These are phyloP conservation scores for Lagerstroemia speciosa DNA, from an alignment of 345 rosid genomes.

Conservation along the genomic window DNA sequence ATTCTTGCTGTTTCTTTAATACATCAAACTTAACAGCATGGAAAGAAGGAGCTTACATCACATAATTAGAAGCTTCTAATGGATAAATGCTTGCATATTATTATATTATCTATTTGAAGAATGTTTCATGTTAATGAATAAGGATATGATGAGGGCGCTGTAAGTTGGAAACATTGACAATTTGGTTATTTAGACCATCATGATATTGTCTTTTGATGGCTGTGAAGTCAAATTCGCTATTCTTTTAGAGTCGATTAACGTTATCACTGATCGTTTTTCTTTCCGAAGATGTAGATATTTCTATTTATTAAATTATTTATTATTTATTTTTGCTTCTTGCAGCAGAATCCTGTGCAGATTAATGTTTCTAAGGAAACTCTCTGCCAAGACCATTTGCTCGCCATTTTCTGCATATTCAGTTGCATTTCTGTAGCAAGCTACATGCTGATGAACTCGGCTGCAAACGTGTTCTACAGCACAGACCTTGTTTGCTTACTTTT, in stretches of 20 bases:
- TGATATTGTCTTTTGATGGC: not conserved
- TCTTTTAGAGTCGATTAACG: not conserved
- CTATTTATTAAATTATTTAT: not conserved
- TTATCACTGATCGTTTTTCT: not conserved
- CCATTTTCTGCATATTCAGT: slow-evolving; percentile 62
- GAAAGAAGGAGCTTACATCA: not conserved
- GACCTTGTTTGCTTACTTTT: slow-evolving; percentile 77
- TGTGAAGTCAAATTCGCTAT: not conserved
- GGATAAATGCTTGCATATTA: not conserved
- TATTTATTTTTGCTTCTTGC: slow-evolving; percentile 18
- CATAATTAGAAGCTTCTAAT: not conserved
- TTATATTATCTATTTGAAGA: not conserved
- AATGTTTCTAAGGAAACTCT: slow-evolving; percentile 47
- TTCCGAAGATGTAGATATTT: not conserved
- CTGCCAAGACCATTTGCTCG: slow-evolving; percentile 63
- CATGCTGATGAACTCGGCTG: slow-evolving; percentile 74
- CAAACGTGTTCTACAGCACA: slow-evolving; percentile 61
- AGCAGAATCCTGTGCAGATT: slow-evolving; percentile 43
- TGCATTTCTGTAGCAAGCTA: slow-evolving; percentile 64
- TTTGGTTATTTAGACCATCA: not conserved
- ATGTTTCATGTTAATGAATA: not conserved
- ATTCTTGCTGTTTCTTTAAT: not conserved
- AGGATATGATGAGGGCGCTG: not conserved
- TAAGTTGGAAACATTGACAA: not conserved
- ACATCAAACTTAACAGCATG: not conserved